These are phyloP conservation scores for Populus hybrid DNA, from an alignment of 441 rosid species.

Conservation along the genomic window DNA sequence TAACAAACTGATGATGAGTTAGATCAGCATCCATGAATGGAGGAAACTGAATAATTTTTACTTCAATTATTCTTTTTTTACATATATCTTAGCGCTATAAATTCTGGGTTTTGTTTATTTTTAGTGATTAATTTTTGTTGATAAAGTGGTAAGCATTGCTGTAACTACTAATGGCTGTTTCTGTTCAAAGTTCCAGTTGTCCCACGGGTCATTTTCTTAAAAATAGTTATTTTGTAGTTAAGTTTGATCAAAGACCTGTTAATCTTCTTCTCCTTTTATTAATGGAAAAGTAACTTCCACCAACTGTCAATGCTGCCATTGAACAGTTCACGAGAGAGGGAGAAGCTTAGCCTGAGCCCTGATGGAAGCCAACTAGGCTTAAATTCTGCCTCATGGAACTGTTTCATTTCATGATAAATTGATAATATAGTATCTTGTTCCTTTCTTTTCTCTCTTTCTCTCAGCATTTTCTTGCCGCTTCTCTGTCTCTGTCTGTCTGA, in stretches of 20 bases:
- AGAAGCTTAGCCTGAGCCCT: conserved; percentile 1
- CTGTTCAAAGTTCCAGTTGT: conserved; percentile 19
- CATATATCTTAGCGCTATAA: neutral
- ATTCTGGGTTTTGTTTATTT: conserved; percentile 5
- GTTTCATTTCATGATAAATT: conserved; percentile 9
- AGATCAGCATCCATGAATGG: neutral
- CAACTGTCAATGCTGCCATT: conserved; percentile 26
- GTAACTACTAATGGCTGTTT: neutral
- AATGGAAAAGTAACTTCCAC: conserved; percentile 34
- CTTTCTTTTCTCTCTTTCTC: neutral
- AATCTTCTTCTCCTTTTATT: conserved; percentile 4
- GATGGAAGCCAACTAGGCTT: conserved; percentile 13
- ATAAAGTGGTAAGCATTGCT: neutral
- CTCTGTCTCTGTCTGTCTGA: conserved; percentile 14
- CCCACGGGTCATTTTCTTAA: conserved; percentile 26
- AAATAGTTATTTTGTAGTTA: conserved; percentile 16
- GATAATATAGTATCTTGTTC: neutral
- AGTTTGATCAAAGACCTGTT: neutral
- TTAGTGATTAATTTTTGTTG: neutral
- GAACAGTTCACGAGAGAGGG: conserved; percentile 19
- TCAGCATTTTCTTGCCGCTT: conserved; percentile 16
- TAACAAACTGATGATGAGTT: conserved; percentile 6
- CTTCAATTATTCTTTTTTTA: neutral
- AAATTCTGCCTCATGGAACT: neutral
- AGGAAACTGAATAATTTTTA: neutral